Evolutionary conservation across 2,329 filamentous ascomycete species (phyloP).

Genomic region (Aspergillus awamori): DNA sequence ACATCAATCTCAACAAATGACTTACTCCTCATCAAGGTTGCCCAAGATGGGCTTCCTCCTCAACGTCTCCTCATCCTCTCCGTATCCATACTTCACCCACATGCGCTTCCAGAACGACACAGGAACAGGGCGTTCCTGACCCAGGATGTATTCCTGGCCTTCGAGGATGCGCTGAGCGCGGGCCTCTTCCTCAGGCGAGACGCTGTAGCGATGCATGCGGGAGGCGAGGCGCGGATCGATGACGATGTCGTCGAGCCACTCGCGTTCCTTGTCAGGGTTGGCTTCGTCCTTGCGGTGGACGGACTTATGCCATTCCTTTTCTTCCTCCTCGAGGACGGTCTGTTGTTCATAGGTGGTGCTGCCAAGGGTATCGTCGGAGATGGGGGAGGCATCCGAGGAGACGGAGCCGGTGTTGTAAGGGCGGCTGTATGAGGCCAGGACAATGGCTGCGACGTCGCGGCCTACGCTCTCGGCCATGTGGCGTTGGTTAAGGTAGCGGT

Average conservation of each 20-base stretch:
- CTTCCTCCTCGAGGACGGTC: constrained; percentile 68
- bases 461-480: constrained; percentile 85
- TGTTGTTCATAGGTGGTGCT: constrained; percentile 63
- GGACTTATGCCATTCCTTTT: constrained; percentile 83
- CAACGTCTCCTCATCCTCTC: constrained; percentile 43
- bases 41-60: constrained; percentile 45
- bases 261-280: constrained; percentile 63
- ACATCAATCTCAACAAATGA: constrained; percentile 15
- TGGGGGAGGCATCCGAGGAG: constrained; percentile 22
- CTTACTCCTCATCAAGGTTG: constrained; percentile 41
- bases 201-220: constrained; percentile 79
- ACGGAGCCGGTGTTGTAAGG: constrained; percentile 41
- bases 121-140: constrained; percentile 53
- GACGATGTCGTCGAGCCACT: constrained; percentile 75
- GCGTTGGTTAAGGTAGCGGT: constrained; percentile 82
- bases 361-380: constrained; percentile 21
- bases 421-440: constrained; percentile 58
- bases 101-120: constrained; percentile 42
- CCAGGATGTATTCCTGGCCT: constrained; percentile 69
- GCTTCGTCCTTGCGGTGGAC: constrained; percentile 60
- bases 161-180: constrained; percentile 65
- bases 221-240: constrained; percentile 74
- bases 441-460: constrained; percentile 81
- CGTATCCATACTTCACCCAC: constrained; percentile 46
- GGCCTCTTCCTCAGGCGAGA: constrained; percentile 70